Base-by-base conservation (phyloP, 1,284 basidiomycete species). In the Apiotrichum gamsii region DNA sequence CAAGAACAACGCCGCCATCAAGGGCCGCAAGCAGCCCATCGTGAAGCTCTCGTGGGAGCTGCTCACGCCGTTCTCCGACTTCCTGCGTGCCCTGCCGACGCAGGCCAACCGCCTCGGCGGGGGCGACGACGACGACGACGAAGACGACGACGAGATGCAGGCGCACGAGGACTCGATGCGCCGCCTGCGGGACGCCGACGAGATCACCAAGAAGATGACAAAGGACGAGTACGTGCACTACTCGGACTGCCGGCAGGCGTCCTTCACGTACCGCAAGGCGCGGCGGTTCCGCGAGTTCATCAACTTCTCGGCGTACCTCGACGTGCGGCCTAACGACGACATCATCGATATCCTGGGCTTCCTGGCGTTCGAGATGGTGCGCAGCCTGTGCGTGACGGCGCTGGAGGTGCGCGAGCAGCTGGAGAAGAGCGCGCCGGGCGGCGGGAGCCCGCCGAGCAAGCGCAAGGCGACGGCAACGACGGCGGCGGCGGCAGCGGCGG, bases 1-100 rank as follows among this genome's bases (percentile, higher is more conserved):
- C 20, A 8, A 5, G 13, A 37, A 28, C 61, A 87, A 90, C 65
- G 74, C 85, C 39, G 80, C 84, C 4, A 74, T 84, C 18, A 93
- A 91, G 62, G 87, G 88, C 1, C 85, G 90, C 70, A 94, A 94
- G 70, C n/a, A n/a, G n/a, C 87, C 90, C 57, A 91, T 89, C 43
- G 89, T 96, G 61, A 93, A 94, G 70, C 78, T 96, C 2, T 90
- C 93, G 19, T 98, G 94, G 94, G 93, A 97, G 69, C 83, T 96
- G 18, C 81, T 83, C 10, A 93, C 89, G 0, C 84, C 94, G 24
- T 96, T 91, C 64, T 85, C 84, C 4, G 90, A 93, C 62, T 85
- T 89, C 16, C 75, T 94, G 23, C 77, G 78, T 10, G 54, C 58
- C 0, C 37, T 72, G 14, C 69, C 70, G 4, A 57, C 54, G 5